These are phyloP conservation scores for Solanum peruvianum DNA, from an alignment of 257 asterid genomes.

Conservation along the genomic window DNA sequence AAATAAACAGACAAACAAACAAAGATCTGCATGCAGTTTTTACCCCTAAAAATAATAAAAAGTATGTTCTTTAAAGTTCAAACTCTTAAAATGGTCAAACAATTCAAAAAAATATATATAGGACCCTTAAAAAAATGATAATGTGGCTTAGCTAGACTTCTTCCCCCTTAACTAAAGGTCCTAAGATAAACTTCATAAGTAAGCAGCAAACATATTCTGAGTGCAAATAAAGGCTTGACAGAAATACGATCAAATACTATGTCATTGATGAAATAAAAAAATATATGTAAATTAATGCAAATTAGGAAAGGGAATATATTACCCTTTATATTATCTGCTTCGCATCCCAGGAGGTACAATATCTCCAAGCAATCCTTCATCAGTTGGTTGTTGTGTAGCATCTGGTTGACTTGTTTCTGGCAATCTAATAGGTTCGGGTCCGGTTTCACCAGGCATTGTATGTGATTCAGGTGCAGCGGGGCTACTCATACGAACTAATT, in stretches of 20 bases:
- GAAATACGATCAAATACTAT: background rate
- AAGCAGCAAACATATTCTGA: background rate
- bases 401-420: background rate
- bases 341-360: conserved; percentile 65
- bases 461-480: background rate
- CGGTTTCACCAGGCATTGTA: background rate
- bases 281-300: background rate
- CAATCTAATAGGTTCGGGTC: background rate
- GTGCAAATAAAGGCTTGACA: background rate
- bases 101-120: background rate
- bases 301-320: background rate
- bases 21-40: background rate
- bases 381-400: conserved; percentile 9
- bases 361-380: conserved; percentile 74
- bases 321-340: conserved; percentile 24
- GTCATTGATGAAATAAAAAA: background rate
- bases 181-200: background rate
- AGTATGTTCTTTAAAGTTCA: background rate
- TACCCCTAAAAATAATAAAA: background rate
- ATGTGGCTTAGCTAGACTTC: background rate
- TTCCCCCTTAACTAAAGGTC: background rate
- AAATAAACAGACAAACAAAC: background rate
- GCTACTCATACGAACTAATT: background rate
- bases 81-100: background rate
- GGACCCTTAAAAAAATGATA: background rate